These are phyloP conservation scores for Podospora conica DNA, from an alignment of 495 filamentous ascomycete genomes.

Conservation along the genomic window DNA sequence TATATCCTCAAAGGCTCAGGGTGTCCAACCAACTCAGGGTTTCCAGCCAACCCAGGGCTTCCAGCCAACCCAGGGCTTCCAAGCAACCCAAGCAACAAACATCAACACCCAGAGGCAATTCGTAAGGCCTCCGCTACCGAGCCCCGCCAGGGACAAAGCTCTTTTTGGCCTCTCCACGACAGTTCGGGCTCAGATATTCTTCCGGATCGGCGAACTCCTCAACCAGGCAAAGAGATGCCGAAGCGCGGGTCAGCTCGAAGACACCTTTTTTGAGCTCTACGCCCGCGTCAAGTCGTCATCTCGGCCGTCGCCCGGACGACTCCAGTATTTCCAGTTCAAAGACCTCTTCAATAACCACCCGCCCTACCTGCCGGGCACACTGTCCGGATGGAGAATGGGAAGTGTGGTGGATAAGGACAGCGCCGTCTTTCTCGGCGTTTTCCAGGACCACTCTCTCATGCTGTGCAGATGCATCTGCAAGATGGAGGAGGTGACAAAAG, in stretches of 20 bases:
- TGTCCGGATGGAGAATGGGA: constrained; percentile 43
- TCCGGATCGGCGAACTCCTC: constrained; percentile 54
- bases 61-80: background rate
- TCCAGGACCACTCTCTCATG: constrained; percentile 2
- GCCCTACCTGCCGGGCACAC: constrained; percentile 46
- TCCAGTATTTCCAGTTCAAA: constrained; percentile 53
- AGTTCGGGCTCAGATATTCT: constrained; percentile 50
- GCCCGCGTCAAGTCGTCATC: constrained; percentile 49
- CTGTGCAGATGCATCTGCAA: constrained; percentile 51
- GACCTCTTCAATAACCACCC: constrained; percentile 53
- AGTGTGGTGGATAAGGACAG: constrained; percentile 45
- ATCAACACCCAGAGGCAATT: constrained; percentile 27
- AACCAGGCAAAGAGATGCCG: constrained; percentile 35
- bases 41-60: background rate
- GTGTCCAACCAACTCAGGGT: background rate
- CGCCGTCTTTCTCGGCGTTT: constrained; percentile 29
- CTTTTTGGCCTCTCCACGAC: constrained; percentile 46
- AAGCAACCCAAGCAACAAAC: background rate
- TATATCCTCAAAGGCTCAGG: too few relatives aligned
- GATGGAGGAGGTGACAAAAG: constrained; percentile 39
- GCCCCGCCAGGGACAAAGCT: constrained; percentile 43
- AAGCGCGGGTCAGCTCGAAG: constrained; percentile 27
- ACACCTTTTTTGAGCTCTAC: constrained; percentile 52
- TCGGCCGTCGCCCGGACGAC: constrained; percentile 37
- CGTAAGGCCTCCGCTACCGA: constrained; percentile 45